Evolutionary conservation across 169 alveolate genomes (phyloP), one percentile per base, ranked within the genome.

Genomic region (Plasmodium sp.): DNA sequence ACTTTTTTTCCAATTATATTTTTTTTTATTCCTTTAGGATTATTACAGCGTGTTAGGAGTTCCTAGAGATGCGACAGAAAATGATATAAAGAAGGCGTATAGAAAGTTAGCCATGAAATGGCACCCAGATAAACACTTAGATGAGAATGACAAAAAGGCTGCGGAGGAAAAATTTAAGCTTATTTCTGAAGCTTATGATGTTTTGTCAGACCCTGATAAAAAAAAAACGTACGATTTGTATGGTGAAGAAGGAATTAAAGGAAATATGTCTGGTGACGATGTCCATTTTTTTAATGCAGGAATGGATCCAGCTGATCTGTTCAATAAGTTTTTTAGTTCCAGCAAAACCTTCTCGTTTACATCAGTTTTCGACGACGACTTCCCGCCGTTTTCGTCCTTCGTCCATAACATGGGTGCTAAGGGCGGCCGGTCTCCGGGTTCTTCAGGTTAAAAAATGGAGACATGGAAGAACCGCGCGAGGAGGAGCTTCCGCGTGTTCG

Each of bases 221-320:
- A 95, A 98, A 79, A 98, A 97, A 77, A 92, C 98, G 33, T 99
- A 99, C 84, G 99, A 98, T 95, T 98, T 97, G 75, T 97, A 97
- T 83, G 99, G 99, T 16, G 98, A 98, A 95, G 99, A 98, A 96
- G 99, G 99, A 4, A 90, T 99, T 6, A 97, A 98, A 73, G 99
- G 99, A 77, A 97, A 97, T 10, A 96, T 94, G 27, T 91, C 94
- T 3, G 83, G 33, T 74, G 43, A 74, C 43, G 83, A 74, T 74
- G 22, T n/a, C 9, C n/a, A 41, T 62, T 62, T 62, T 31, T 36
- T 80, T 93, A 95, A 96, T 79, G 94, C 96, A 33, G 97, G 96
- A n/a, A 96, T 96, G 45, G 98, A 97, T 71, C 98, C 98, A 22
- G 93, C 96, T 41, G 98, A 96, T 67, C 71, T 97, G 41, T 96